Evolutionary conservation across 805 yeast genomes (phyloP).

Genomic region (Ogataea populi-albae): DNA sequence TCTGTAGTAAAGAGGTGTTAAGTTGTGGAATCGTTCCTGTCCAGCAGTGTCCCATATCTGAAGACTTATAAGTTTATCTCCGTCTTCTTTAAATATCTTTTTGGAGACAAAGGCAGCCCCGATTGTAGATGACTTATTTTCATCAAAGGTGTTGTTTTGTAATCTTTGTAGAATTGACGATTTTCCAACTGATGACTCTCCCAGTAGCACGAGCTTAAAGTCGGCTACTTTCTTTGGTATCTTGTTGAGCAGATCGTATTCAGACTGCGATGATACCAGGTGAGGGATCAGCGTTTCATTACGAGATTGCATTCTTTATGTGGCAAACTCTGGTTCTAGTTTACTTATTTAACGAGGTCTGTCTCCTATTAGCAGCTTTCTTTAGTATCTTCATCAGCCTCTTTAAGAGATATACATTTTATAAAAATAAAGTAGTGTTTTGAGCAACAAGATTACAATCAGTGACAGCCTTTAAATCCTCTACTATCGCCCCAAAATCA

Average conservation of each 20-base stretch:
- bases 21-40: constrained; percentile 78
- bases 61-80: constrained; percentile 41
- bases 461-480: too few relatives aligned
- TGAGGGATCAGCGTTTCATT: constrained; percentile 20
- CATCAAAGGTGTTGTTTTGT: constrained; percentile 68
- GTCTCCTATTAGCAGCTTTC: too few relatives aligned
- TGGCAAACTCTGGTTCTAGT: background rate
- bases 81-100: constrained; percentile 43
- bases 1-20: constrained; percentile 82
- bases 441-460: too few relatives aligned
- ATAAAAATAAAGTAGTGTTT: too few relatives aligned
- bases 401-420: too few relatives aligned
- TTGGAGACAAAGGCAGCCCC: constrained; percentile 99
- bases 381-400: too few relatives aligned
- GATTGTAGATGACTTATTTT: constrained; percentile 82
- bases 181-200: constrained; percentile 63
- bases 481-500: too few relatives aligned
- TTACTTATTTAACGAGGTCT: too few relatives aligned
- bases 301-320: constrained; percentile 1
- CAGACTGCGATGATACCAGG: constrained; percentile 6
- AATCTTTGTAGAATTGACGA: constrained; percentile 80
- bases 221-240: constrained; percentile 31
- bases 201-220: constrained; percentile 35
- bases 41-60: constrained; percentile 98
- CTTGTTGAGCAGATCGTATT: constrained; percentile 4